phyloP scores from a whole-genome alignment of 345 rosid genomes.

The Salix dunnii region DNA sequence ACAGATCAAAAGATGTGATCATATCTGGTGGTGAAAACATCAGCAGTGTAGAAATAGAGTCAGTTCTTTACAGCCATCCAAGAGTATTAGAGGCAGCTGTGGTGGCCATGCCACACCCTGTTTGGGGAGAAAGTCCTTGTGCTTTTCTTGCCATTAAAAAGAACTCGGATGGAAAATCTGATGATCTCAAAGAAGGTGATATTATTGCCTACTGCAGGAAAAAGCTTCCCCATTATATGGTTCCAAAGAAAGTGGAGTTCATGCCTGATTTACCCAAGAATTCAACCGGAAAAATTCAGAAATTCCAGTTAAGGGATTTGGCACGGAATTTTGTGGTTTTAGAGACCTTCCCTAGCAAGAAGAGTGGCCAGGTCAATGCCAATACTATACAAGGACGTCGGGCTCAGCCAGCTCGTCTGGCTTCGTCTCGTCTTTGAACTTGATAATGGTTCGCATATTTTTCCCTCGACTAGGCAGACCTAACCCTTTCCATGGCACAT shows the following conservation, averaged over 20 bases:
- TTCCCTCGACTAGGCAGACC: background rate
- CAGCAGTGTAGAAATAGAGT: conserved; percentile 45
- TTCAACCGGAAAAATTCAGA: conserved; percentile 37
- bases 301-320: conserved; percentile 30
- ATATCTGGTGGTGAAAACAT: conserved; percentile 51
- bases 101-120: conserved; percentile 43
- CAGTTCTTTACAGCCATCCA: conserved; percentile 38
- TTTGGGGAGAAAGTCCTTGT: conserved; percentile 49
- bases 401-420: background rate
- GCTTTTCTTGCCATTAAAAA: conserved; percentile 31
- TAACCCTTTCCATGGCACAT: background rate
- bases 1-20: conserved; percentile 45
- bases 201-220: conserved; percentile 31
- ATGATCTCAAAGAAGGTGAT: conserved; percentile 31
- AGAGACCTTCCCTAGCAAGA: background rate
- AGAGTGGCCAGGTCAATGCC: background rate
- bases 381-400: background rate
- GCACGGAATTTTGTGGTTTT: conserved; percentile 16
- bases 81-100: conserved; percentile 44
- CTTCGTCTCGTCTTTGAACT: background rate
- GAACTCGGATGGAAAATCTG: conserved; percentile 17
- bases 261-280: conserved; percentile 37
- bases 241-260: conserved; percentile 43
- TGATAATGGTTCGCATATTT: background rate
- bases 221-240: conserved; percentile 39